Percentiles rank a stretch among this genome's conserved stretches.
Evolutionary conservation across 2,329 filamentous ascomycete genomes (phyloP).

Genomic region (Ploettnerulaceae sp.): DNA sequence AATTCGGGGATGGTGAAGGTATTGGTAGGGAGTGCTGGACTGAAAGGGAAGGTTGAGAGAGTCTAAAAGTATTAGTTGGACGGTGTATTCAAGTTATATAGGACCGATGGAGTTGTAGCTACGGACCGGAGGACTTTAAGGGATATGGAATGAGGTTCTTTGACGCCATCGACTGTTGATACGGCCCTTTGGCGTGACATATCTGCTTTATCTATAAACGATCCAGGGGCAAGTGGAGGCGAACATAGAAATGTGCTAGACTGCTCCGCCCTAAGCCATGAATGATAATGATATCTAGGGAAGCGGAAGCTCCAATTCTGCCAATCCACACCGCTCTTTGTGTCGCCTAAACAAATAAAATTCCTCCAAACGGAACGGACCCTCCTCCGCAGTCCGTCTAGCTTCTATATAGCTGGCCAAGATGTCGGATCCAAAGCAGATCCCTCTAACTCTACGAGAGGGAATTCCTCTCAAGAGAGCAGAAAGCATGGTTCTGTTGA

Average conservation of each 20-base stretch:
- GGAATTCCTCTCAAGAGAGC: conserved; percentile 38
- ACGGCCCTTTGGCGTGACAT: conserved; percentile 33
- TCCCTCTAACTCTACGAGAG: neutral
- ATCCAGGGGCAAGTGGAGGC: too few relatives aligned
- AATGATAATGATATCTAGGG: neutral
- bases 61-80: conserved; percentile 42
- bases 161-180: conserved; percentile 39
- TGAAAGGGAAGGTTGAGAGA: conserved; percentile 76
- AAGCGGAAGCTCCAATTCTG: conserved; percentile 9
- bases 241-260: too few relatives aligned
- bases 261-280: too few relatives aligned
- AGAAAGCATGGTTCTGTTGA: conserved; percentile 39
- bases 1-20: conserved; percentile 37
- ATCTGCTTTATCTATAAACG: too few relatives aligned
- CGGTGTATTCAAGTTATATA: neutral
- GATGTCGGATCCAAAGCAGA: neutral
- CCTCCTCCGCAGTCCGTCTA: conserved; percentile 1
- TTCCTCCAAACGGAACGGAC: neutral
- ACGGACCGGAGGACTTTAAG: conserved; percentile 73
- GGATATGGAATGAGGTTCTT: conserved; percentile 75
- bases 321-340: conserved; percentile 14
- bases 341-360: conserved; percentile 8
- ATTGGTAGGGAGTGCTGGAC: conserved; percentile 61
- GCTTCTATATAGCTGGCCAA: too few relatives aligned
- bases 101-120: conserved; percentile 38